Percentiles rank a stretch among this genome's conserved stretches.
phyloP scores from a whole-genome alignment of 179 eudicot genomes.

The Amaranthus tricolor region DNA sequence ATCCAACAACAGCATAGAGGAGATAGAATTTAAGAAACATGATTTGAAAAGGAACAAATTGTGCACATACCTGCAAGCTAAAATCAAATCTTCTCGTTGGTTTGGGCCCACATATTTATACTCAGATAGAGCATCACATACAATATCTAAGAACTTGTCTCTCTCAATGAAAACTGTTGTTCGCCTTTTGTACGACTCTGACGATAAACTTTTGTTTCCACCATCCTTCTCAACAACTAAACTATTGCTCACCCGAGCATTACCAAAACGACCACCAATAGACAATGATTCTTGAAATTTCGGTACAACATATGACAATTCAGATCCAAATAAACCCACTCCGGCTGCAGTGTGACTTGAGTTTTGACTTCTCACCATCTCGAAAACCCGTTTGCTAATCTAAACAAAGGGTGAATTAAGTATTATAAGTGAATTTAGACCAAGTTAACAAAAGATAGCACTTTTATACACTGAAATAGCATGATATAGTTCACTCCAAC shows the following conservation, averaged over 20 bases:
- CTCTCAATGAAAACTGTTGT: conserved; percentile 72
- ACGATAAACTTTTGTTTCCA: conserved; percentile 45
- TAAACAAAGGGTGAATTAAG: conserved; percentile 22
- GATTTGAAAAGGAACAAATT: background rate
- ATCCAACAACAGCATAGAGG: background rate
- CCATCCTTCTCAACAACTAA: conserved; percentile 33
- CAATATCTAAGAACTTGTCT: conserved; percentile 67
- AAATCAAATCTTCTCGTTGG: conserved; percentile 82
- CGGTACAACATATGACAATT: conserved; percentile 33
- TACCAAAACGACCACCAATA: conserved; percentile 27
- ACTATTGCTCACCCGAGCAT: conserved; percentile 28
- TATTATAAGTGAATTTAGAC: background rate
- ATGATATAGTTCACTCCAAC: background rate
- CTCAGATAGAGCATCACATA: conserved; percentile 78
- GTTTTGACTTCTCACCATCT: conserved; percentile 56
- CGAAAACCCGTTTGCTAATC: conserved; percentile 92
- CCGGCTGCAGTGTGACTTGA: conserved; percentile 38
- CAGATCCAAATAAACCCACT: conserved; percentile 30
- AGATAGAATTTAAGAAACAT: background rate
- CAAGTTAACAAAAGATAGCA: conserved; percentile 7
- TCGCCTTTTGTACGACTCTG: conserved; percentile 77
- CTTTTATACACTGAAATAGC: background rate
- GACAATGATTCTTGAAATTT: conserved; percentile 22
- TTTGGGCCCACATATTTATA: conserved; percentile 85
- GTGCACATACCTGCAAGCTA: conserved; percentile 82